Evolutionary conservation across 805 yeast species (phyloP).

Genomic region (Tetrapisispora iriomotensis): DNA sequence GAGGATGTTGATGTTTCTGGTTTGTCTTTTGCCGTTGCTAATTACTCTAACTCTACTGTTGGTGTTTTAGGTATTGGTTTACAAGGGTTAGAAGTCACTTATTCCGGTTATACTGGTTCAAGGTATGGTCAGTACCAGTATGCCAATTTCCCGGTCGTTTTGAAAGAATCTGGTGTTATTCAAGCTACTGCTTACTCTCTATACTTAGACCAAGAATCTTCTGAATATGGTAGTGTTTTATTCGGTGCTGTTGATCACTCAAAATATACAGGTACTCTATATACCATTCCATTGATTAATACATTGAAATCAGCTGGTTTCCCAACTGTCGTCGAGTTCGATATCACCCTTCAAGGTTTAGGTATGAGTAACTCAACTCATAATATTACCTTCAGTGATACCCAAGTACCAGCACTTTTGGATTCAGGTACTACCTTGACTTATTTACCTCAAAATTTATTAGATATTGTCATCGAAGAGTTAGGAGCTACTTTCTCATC

Average conservation of each 20-base stretch:
- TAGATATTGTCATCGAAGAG: slow-evolving; percentile 25
- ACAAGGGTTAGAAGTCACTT: slow-evolving; percentile 55
- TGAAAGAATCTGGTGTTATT: slow-evolving; percentile 50
- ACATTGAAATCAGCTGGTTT: slow-evolving; percentile 11
- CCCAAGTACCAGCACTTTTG: slow-evolving; percentile 32
- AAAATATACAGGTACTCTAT: slow-evolving; percentile 45
- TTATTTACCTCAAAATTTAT: slow-evolving; percentile 36
- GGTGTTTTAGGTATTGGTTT: slow-evolving; percentile 46
- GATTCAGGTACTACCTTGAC: slow-evolving; percentile 49
- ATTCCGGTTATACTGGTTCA: slow-evolving; percentile 23
- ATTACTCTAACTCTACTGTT: slow-evolving; percentile 29
- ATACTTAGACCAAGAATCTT: slow-evolving; percentile 38
- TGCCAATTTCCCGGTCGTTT: slow-evolving; percentile 54
- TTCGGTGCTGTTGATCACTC: slow-evolving; percentile 67
- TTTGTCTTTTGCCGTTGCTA: slow-evolving; percentile 25
- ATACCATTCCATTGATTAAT: slow-evolving; percentile 44
- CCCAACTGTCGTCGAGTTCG: slow-evolving; percentile 13
- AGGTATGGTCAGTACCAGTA: slow-evolving; percentile 34
- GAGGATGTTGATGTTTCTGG: slow-evolving; percentile 39
- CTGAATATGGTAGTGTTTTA: slow-evolving; percentile 43
- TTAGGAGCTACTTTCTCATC: slow-evolving; percentile 38
- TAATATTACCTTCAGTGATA: slow-evolving; percentile 17
- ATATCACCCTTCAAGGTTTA: slow-evolving; percentile 26
- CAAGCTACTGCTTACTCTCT: slow-evolving; percentile 50
- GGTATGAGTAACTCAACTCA: slow-evolving; percentile 24